Conservation (phyloP, 305 asterid species). For the Galium porrigens region DNA sequence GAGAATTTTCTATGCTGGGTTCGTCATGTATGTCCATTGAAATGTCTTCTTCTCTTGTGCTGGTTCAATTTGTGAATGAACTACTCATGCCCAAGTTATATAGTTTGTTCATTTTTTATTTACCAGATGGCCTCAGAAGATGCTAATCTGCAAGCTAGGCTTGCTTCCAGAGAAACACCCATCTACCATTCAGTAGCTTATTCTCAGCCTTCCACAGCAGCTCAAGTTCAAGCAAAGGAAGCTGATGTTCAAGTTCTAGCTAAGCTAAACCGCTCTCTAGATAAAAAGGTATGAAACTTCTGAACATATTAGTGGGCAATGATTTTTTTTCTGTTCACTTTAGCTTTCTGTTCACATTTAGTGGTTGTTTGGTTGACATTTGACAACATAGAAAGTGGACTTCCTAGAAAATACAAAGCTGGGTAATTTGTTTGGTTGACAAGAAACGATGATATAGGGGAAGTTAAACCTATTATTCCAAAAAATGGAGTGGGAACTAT, state of each 20-base stretch:
- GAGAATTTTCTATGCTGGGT: neutral
- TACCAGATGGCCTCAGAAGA: constrained; percentile 40
- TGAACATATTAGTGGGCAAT: neutral
- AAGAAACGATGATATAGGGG: neutral
- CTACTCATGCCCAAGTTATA: neutral
- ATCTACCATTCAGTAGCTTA: constrained; percentile 28
- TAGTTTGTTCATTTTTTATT: constrained; percentile 1
- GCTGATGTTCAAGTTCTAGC: constrained; percentile 86
- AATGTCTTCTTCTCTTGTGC: neutral
- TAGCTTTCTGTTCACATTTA: neutral
- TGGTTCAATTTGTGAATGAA: neutral
- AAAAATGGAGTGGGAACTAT: neutral
- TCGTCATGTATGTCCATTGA: neutral
- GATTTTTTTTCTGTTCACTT: neutral
- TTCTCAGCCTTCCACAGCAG: constrained; percentile 30
- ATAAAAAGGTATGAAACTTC: constrained; percentile 51
- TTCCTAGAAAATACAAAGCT: neutral
- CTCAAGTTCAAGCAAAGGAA: constrained; percentile 63
- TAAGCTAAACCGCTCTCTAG: constrained; percentile 68
- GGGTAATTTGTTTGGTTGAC: neutral
- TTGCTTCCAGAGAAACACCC: constrained; percentile 28
- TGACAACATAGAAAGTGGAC: neutral
- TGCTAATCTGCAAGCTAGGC: constrained; percentile 28
- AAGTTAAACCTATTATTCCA: neutral
- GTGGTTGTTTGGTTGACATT: no score